Conservation (phyloP, 495 filamentous ascomycete genomes). For the Aspergillus coremiiformis region DNA sequence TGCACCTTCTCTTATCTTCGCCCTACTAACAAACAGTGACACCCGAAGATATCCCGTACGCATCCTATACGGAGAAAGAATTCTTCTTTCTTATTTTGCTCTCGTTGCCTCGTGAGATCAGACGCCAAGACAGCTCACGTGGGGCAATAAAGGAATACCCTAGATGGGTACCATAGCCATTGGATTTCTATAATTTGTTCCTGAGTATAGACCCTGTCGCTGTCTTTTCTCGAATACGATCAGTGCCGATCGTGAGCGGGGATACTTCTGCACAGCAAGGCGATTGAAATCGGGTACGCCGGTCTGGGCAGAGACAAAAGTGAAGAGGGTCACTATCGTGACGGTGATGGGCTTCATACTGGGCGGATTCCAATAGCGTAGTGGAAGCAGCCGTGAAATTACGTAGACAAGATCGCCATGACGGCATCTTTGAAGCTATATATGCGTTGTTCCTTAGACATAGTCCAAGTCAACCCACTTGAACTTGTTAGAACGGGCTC, state of each 20-base stretch:
- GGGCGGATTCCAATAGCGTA: background rate
- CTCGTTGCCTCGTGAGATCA: too few relatives aligned
- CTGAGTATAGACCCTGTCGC: slow-evolving; percentile 7
- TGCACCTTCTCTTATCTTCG: too few relatives aligned
- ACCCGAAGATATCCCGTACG: too few relatives aligned
- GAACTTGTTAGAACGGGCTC: background rate
- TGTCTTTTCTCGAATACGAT: slow-evolving; percentile 11
- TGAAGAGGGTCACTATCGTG: background rate
- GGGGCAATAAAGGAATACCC: too few relatives aligned
- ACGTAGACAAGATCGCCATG: background rate
- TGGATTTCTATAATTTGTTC: background rate
- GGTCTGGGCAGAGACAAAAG: background rate
- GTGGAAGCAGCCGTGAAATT: background rate
- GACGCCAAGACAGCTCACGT: too few relatives aligned
- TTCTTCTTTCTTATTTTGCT: too few relatives aligned
- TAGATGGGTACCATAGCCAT: background rate
- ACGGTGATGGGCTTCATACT: background rate
- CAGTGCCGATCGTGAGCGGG: background rate
- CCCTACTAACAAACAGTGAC: too few relatives aligned
- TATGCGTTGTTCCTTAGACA: background rate
- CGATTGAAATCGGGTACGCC: background rate
- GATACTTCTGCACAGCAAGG: slow-evolving; percentile 3
- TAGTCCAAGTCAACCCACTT: background rate
- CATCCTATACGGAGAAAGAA: too few relatives aligned
- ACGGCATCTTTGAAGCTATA: background rate